A percentile compares a stretch with the other conserved stretches of the same genome.
Conservation (phyloP, 1,139 yeast species). For the Sugiyamaella novakii region DNA sequence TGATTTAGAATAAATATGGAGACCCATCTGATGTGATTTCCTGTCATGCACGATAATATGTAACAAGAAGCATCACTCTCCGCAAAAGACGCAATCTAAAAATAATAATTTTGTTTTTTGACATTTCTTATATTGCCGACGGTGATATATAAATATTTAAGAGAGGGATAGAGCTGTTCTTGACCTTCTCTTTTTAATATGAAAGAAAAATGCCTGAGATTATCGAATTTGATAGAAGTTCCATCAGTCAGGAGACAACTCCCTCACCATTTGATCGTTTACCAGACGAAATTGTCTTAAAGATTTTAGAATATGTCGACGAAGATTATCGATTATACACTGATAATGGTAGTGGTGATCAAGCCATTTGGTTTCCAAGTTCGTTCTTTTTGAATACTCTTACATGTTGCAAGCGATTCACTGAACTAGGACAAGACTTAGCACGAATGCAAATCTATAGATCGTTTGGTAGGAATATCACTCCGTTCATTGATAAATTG, state of each 20-base stretch:
- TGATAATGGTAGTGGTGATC: background rate
- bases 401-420: conserved; percentile 9
- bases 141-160: no score
- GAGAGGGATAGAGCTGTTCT: no score
- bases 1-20: no score
- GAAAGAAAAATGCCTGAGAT: conserved; percentile 2
- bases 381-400: conserved; percentile 8
- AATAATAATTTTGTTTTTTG: background rate
- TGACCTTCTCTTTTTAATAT: background rate
- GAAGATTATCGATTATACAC: conserved; percentile 15
- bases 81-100: no score
- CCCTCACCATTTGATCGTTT: background rate
- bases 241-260: no score
- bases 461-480: conserved; percentile 11
- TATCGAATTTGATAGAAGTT: background rate
- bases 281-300: conserved; percentile 17
- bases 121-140: no score
- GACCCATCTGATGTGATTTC: no score
- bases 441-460: conserved; percentile 14
- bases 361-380: conserved; percentile 15
- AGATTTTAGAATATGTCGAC: conserved; percentile 17
- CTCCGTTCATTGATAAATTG: conserved; percentile 7
- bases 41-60: no score
- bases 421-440: conserved; percentile 11
- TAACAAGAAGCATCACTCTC: no score